phyloP scores from a whole-genome alignment of 75 land plant genomes.

The Pinus taeda region DNA sequence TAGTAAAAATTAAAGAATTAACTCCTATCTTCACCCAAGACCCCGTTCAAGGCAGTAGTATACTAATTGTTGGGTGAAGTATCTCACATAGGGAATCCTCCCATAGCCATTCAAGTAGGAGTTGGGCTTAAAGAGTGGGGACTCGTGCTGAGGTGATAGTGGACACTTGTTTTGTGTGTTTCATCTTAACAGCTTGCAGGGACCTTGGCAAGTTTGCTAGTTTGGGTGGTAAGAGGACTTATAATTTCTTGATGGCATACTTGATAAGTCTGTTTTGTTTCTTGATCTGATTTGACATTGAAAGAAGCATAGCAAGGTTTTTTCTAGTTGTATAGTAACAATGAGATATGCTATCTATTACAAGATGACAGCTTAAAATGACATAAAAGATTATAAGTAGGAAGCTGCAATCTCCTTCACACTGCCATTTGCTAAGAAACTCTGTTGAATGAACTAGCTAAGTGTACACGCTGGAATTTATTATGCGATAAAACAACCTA shows the following conservation, averaged over 20 bases:
- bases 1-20: too few species aligned
- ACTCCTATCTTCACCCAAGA: too few species aligned
- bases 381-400: neutral
- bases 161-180: too few species aligned
- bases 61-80: too few species aligned
- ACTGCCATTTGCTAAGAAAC: neutral
- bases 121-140: too few species aligned
- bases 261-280: neutral
- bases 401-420: neutral
- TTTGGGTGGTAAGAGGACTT: neutral
- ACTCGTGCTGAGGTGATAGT: too few species aligned
- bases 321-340: neutral
- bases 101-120: too few species aligned
- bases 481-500: neutral
- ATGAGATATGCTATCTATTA: neutral
- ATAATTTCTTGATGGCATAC: neutral
- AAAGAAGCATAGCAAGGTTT: neutral
- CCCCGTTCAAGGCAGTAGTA: too few species aligned
- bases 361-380: neutral
- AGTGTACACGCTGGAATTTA: neutral
- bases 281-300: neutral
- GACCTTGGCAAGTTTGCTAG: too few species aligned
- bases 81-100: too few species aligned
- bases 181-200: too few species aligned
- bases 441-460: neutral